These are phyloP conservation scores for Mycotypha africana DNA, from an alignment of 371 early-diverging fungal species.

Conservation along the genomic window DNA sequence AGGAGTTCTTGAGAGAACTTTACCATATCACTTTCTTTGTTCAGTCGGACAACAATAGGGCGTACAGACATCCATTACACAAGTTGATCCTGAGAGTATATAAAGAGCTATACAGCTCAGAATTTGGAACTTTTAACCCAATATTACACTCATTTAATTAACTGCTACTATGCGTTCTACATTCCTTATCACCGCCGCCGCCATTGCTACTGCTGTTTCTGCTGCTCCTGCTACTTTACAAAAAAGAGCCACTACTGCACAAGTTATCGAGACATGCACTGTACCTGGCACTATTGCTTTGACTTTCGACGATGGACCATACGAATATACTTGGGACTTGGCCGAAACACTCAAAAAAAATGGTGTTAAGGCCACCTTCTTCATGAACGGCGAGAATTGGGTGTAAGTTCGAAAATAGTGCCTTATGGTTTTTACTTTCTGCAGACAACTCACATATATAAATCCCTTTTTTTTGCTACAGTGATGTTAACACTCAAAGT, in stretches of 20 bases:
- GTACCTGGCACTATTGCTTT: constrained; percentile 27
- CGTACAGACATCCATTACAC: too few species aligned
- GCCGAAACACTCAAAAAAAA: constrained; percentile 38
- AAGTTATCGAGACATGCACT: constrained; percentile 18
- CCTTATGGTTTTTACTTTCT: too few species aligned
- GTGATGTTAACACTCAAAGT: constrained; percentile 18
- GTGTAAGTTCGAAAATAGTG: too few species aligned
- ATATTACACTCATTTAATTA: too few species aligned
- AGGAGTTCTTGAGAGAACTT: too few species aligned
- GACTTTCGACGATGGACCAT: constrained; percentile 69
- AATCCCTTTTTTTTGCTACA: constrained; percentile 1
- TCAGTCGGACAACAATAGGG: too few species aligned
- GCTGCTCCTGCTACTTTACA: constrained; percentile 6
- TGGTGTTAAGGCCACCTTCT: constrained; percentile 59
- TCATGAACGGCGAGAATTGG: constrained; percentile 50
- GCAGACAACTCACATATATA: too few species aligned
- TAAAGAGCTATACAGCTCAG: too few species aligned
- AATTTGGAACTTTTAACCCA: too few species aligned
- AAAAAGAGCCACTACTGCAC: constrained; percentile 19
- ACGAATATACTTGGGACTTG: constrained; percentile 34
- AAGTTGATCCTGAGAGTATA: too few species aligned
- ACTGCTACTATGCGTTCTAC: constrained; percentile 15
- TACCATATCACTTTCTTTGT: too few species aligned
- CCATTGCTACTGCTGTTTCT: neutral
- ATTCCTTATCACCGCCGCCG: constrained; percentile 13